These are phyloP conservation scores for Furcasterigmium furcatum DNA, from an alignment of 2,329 filamentous ascomycete genomes.

Conservation along the genomic window DNA sequence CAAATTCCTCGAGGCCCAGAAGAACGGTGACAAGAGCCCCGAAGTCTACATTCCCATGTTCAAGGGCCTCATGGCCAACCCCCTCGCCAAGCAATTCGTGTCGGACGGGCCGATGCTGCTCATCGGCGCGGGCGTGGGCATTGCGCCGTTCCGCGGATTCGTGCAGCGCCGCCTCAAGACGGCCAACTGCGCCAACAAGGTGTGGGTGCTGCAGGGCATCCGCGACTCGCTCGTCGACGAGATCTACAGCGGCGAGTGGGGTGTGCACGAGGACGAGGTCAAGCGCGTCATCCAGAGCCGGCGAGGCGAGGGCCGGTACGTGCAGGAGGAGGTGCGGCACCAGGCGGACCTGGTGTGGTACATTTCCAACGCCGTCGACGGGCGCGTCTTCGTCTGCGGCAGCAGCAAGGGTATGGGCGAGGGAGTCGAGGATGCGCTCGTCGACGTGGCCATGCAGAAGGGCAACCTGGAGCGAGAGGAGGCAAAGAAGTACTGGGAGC, in stretches of 20 bases:
- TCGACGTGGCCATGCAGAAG: conserved; percentile 91
- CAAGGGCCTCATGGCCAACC: conserved; percentile 96
- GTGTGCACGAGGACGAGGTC: conserved; percentile 83
- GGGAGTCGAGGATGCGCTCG: conserved; percentile 81
- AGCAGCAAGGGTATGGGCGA: conserved; percentile 97
- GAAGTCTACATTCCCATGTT: conserved; percentile 91
- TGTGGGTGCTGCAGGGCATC: conserved; percentile 92
- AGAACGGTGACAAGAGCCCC: conserved; percentile 49
- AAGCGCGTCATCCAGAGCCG: conserved; percentile 79
- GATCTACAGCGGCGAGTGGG: conserved; percentile 95
- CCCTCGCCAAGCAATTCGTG: conserved; percentile 85
- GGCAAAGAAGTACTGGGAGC: conserved; percentile 82
- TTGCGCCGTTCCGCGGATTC: conserved; percentile 96
- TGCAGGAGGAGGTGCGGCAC: conserved; percentile 88
- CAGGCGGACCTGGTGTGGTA: conserved; percentile 98
- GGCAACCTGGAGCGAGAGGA: conserved; percentile 81
- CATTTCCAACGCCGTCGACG: conserved; percentile 94
- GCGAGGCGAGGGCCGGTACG: conserved; percentile 79
- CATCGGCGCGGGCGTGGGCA: conserved; percentile 93
- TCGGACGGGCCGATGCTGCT: conserved; percentile 96
- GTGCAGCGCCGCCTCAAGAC: conserved; percentile 92
- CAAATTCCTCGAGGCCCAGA: conserved; percentile 66
- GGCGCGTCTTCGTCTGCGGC: conserved; percentile 93
- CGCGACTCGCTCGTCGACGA: conserved; percentile 95
- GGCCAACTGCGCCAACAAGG: conserved; percentile 95